Conservation (phyloP, 2,329 filamentous ascomycete species). For the Hirsutella minnesotensis region DNA sequence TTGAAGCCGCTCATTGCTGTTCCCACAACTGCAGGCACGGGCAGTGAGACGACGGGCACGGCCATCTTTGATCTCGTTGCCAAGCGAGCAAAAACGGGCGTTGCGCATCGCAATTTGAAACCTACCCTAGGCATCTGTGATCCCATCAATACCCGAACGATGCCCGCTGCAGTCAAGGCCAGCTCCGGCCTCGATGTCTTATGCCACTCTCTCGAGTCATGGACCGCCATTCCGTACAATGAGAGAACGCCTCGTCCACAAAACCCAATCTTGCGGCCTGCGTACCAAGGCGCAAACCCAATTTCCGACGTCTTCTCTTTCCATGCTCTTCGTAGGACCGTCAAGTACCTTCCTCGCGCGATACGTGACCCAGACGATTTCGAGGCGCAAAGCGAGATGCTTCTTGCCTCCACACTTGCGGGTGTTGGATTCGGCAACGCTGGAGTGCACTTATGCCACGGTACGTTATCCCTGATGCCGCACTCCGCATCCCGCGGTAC, state of each 20-base stretch:
- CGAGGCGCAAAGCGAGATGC: slow-evolving; percentile 91
- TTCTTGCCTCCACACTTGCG: slow-evolving; percentile 84
- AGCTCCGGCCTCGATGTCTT: slow-evolving; percentile 88
- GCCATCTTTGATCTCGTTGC: slow-evolving; percentile 94
- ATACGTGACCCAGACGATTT: slow-evolving; percentile 80
- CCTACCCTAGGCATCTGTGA: slow-evolving; percentile 82
- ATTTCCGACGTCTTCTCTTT: slow-evolving; percentile 97
- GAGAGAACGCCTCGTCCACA: slow-evolving; percentile 72
- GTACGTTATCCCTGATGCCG: no score
- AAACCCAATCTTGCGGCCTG: slow-evolving; percentile 83
- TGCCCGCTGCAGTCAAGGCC: slow-evolving; percentile 90
- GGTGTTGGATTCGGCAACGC: slow-evolving; percentile 97
- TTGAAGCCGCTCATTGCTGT: slow-evolving; percentile 71
- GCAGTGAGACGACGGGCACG: slow-evolving; percentile 91
- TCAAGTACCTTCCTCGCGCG: slow-evolving; percentile 85
- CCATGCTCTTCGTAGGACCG: slow-evolving; percentile 67
- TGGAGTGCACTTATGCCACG: slow-evolving; percentile 70
- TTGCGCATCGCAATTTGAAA: slow-evolving; percentile 91
- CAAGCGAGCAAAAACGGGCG: slow-evolving; percentile 86
- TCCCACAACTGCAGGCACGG: slow-evolving; percentile 74
- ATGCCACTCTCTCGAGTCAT: slow-evolving; percentile 90
- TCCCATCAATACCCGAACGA: slow-evolving; percentile 84
- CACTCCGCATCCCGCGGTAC: background rate
- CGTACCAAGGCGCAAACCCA: slow-evolving; percentile 94
- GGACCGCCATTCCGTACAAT: slow-evolving; percentile 92